These are phyloP conservation scores for Calamus simplicifolius DNA, from an alignment of 176 grass and related monocot genomes.

Conservation along the genomic window DNA sequence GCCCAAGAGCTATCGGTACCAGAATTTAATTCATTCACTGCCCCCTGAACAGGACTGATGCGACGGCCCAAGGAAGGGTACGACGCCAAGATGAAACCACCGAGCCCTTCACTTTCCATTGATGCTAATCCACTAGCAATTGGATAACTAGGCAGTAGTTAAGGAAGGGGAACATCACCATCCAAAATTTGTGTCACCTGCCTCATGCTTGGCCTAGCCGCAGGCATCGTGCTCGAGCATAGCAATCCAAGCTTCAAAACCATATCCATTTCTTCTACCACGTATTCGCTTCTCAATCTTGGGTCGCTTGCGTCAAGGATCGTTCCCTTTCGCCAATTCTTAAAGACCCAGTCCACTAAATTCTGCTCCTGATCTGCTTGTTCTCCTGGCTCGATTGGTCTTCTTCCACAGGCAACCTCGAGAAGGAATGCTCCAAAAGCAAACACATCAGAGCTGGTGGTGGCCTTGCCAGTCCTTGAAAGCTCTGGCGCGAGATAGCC, in stretches of 20 bases:
- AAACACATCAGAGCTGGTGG: slow-evolving; percentile 13
- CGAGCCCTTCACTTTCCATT: slow-evolving; percentile 27
- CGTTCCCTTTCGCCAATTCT: neutral
- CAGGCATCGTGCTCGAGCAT: slow-evolving; percentile 27
- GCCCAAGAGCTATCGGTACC: too few relatives aligned
- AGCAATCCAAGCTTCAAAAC: neutral
- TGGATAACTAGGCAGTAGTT: slow-evolving; percentile 17
- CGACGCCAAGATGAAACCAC: slow-evolving; percentile 1
- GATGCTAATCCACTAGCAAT: slow-evolving; percentile 17
- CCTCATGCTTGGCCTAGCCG: slow-evolving; percentile 19
- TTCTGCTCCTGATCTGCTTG: neutral
- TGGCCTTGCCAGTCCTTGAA: slow-evolving; percentile 11
- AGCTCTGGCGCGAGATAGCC: slow-evolving; percentile 11
- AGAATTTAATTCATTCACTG: too few relatives aligned
- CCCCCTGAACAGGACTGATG: too few relatives aligned
- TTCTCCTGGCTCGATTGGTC: neutral
- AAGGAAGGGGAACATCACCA: neutral
- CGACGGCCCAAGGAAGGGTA: neutral
- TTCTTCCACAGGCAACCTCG: slow-evolving; percentile 13
- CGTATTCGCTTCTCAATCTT: neutral
- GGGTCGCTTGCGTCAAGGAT: neutral
- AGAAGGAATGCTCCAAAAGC: slow-evolving; percentile 22
- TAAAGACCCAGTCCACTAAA: slow-evolving; percentile 15
- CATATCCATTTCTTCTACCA: neutral
- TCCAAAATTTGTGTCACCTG: slow-evolving; percentile 25